A percentile compares a stretch with the other conserved stretches of the same genome.
Conservation (phyloP, 83 land plant species). For the Thuja plicata region DNA sequence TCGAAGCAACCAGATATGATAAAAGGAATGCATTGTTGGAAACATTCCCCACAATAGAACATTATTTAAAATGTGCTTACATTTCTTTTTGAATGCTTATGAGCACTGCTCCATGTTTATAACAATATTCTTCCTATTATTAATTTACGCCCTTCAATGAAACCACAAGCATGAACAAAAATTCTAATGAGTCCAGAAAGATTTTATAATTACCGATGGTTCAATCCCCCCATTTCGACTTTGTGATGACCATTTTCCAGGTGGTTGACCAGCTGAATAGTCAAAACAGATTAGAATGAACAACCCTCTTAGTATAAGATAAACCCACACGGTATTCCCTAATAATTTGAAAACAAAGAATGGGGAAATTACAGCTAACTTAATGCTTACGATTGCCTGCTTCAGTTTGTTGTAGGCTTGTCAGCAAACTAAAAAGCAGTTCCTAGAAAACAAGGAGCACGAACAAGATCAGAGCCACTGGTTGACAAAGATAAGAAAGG, state of each 20-base stretch:
- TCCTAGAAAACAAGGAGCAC: constrained; percentile 4
- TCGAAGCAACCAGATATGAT: too few relatives aligned
- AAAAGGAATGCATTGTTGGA: too few relatives aligned
- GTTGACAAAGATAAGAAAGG: background rate
- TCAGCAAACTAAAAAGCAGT: constrained; percentile 4
- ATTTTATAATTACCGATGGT: background rate
- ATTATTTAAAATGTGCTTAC: background rate
- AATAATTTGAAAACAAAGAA: background rate
- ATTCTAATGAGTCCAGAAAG: background rate
- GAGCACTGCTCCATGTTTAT: background rate
- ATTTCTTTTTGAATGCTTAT: background rate
- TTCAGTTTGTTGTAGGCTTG: constrained; percentile 11
- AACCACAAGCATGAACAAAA: background rate
- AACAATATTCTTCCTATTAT: background rate
- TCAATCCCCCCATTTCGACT: constrained; percentile 8
- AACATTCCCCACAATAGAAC: background rate
- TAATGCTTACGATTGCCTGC: constrained; percentile 4
- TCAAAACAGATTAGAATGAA: background rate
- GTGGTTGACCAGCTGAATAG: constrained; percentile 1
- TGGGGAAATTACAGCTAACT: background rate
- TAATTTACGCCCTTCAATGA: background rate
- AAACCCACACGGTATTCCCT: background rate
- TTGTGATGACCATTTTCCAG: background rate
- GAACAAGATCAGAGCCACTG: background rate
- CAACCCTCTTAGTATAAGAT: background rate